These are phyloP conservation scores for Hyphopichia homilentoma DNA, from an alignment of 805 yeast species.

Conservation along the genomic window DNA sequence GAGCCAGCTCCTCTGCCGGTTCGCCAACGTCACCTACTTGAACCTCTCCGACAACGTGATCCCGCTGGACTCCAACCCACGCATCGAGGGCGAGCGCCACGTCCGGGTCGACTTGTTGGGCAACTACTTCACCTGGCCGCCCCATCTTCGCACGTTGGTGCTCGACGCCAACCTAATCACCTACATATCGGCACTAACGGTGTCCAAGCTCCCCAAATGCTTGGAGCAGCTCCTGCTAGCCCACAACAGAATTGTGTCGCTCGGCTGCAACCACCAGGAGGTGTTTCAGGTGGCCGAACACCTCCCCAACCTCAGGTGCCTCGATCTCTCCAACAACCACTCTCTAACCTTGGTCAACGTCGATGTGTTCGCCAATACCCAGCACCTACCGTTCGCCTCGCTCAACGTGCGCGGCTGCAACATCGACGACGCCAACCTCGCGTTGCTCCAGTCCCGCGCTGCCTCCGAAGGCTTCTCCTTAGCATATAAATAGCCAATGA, in stretches of 20 bases:
- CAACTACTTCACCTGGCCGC: conserved; percentile 21
- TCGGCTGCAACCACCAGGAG: conserved; percentile 9
- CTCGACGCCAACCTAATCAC: conserved; percentile 23
- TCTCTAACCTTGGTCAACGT: conserved; percentile 11
- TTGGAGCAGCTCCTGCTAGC: conserved; percentile 21
- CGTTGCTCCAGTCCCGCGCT: too few relatives aligned
- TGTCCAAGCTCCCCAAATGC: conserved; percentile 23
- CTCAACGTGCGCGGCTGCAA: conserved; percentile 12
- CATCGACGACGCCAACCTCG: conserved; percentile 10
- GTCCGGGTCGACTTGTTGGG: conserved; percentile 3
- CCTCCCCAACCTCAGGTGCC: conserved; percentile 17
- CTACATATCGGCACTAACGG: conserved; percentile 13
- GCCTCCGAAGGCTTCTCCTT: too few relatives aligned
- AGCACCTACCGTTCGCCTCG: neutral
- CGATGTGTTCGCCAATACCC: conserved; percentile 7
- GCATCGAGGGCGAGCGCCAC: neutral
- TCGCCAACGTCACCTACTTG: conserved; percentile 16
- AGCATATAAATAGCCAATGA: too few relatives aligned
- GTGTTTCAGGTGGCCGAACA: conserved; percentile 3
- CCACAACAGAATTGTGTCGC: conserved; percentile 12
- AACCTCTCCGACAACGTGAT: conserved; percentile 25
- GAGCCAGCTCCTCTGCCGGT: conserved; percentile 25
- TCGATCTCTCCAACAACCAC: conserved; percentile 15
- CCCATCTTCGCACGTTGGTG: conserved; percentile 14
- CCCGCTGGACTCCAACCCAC: conserved; percentile 6